Evolutionary conservation across 2,329 filamentous ascomycete species (phyloP).

Genomic region (Didymella keratinophila): DNA sequence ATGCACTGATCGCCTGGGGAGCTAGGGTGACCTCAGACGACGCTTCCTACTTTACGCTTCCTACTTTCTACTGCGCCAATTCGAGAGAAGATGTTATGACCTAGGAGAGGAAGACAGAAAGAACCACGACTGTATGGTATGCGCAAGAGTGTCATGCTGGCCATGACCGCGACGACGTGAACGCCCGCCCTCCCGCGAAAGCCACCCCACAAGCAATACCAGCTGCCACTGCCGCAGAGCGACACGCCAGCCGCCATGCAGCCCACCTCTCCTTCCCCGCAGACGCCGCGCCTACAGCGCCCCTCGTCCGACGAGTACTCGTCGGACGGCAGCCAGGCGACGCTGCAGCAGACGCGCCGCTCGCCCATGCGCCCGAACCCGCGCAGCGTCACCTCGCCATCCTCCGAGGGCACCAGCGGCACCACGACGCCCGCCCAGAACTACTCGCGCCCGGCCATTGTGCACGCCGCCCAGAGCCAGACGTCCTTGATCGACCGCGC

Average conservation of each 20-base stretch:
- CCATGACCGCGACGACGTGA: constrained; percentile 17
- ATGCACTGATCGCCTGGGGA: constrained; percentile 12
- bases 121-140: neutral
- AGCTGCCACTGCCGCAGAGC: neutral
- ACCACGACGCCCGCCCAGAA: constrained; percentile 37
- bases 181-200: constrained; percentile 16
- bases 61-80: neutral
- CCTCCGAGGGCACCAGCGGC: constrained; percentile 28
- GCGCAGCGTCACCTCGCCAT: constrained; percentile 35
- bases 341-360: constrained; percentile 45
- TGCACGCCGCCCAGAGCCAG: constrained; percentile 45
- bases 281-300: constrained; percentile 42
- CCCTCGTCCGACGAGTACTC: constrained; percentile 44
- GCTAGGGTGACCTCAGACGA: constrained; percentile 12
- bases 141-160: constrained; percentile 15
- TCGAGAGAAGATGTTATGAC: neutral
- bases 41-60: neutral
- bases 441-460: constrained; percentile 49
- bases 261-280: constrained; percentile 44
- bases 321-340: constrained; percentile 52
- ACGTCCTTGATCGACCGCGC: constrained; percentile 21
- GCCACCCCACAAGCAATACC: neutral
- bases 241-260: constrained; percentile 34
- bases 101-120: neutral
- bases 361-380: constrained; percentile 50